A percentile compares a stretch with the other conserved stretches of the same genome.
phyloP scores from a whole-genome alignment of 805 yeast species.

The Torulaspora quercuum region DNA sequence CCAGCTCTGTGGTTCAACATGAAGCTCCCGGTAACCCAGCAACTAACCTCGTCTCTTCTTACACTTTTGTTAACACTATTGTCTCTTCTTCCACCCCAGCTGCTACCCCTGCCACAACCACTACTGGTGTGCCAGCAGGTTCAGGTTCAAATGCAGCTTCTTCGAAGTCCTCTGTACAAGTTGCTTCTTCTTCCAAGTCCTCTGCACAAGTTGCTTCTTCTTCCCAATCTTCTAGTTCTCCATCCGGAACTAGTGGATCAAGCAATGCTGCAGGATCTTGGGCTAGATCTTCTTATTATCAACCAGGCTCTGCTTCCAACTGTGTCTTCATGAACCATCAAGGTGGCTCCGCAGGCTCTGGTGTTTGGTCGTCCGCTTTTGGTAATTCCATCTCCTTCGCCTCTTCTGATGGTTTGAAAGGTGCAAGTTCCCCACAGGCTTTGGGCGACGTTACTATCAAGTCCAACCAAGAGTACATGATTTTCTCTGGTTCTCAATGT shows the following conservation, averaged over 20 bases:
- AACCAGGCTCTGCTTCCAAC: conserved; percentile 68
- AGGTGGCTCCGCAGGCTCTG: conserved; percentile 84
- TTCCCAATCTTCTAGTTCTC: conserved; percentile 32
- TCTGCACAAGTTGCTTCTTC: conserved; percentile 28
- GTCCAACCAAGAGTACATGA: conserved; percentile 75
- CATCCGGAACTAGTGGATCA: conserved; percentile 40
- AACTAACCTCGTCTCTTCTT: conserved; percentile 17
- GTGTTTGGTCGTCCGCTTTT: conserved; percentile 79
- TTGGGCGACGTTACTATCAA: conserved; percentile 63
- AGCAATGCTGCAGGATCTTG: conserved; percentile 53
- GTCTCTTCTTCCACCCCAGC: conserved; percentile 22
- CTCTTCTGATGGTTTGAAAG: conserved; percentile 71
- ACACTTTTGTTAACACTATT: conserved; percentile 19
- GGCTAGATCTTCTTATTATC: conserved; percentile 73
- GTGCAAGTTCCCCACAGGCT: conserved; percentile 64
- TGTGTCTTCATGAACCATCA: conserved; percentile 77
- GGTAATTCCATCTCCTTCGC: conserved; percentile 91
- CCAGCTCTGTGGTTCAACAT: conserved; percentile 28
- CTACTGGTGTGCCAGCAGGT: conserved; percentile 28
- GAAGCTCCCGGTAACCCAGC: conserved; percentile 21
- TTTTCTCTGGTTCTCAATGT: conserved; percentile 73
- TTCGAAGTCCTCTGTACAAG: conserved; percentile 20
- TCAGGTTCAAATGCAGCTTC: conserved; percentile 18
- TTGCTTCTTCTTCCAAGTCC: conserved; percentile 22
- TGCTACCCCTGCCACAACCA: conserved; percentile 23